phyloP scores from a whole-genome alignment of 2,329 filamentous ascomycete species.

The Botrytis pseudocinerea region DNA sequence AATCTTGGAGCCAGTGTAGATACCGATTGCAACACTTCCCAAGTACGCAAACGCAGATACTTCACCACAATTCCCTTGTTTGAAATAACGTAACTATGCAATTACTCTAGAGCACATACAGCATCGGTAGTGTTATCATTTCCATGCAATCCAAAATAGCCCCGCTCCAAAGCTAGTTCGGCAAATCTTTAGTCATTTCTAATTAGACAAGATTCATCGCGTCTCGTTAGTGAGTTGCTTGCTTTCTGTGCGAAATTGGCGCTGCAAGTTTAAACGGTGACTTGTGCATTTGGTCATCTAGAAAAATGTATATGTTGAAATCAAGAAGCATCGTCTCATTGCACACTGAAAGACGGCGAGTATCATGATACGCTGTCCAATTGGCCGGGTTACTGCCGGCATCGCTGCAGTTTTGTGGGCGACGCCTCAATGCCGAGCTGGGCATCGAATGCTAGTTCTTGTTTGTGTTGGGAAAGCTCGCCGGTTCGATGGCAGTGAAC shows the following conservation, averaged over 20 bases:
- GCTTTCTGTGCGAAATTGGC: background rate
- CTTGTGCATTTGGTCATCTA: background rate
- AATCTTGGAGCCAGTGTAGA: background rate
- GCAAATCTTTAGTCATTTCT: background rate
- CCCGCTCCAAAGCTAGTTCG: too few relatives aligned
- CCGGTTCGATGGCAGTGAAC: too few relatives aligned
- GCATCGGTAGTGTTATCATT: background rate
- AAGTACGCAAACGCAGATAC: background rate
- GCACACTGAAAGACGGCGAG: background rate
- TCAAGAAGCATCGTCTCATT: background rate
- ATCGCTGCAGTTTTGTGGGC: background rate
- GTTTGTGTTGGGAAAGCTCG: too few relatives aligned
- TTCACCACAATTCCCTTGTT: background rate
- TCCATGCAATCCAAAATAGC: too few relatives aligned
- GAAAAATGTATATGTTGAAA: background rate
- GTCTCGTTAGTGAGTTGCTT: too few relatives aligned
- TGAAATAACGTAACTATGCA: background rate
- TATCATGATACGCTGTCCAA: background rate
- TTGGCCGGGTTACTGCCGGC: background rate
- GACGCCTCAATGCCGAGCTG: background rate
- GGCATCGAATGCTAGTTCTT: too few relatives aligned
- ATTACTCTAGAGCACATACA: background rate
- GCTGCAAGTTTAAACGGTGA: background rate
- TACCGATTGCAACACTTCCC: background rate
- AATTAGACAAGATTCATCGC: too few relatives aligned